These are phyloP conservation scores for Pueraria montana DNA, from an alignment of 306 rosid genomes.

Conservation along the genomic window DNA sequence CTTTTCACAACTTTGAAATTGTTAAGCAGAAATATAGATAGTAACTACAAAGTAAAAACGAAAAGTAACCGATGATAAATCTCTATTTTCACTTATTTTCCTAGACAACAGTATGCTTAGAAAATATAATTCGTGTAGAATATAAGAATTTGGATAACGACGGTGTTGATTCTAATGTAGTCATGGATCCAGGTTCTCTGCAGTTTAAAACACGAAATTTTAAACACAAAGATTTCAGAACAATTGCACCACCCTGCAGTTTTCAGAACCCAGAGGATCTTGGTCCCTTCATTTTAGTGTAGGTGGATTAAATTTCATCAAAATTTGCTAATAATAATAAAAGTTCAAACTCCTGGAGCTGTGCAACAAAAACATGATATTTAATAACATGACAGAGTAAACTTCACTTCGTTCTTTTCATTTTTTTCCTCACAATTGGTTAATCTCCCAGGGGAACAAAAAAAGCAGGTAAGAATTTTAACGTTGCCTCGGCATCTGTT, in stretches of 20 bases:
- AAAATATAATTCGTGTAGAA: not conserved
- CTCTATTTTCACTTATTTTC: not conserved
- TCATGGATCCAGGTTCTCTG: not conserved
- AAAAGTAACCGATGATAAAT: too few relatives aligned
- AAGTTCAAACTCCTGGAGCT: not conserved
- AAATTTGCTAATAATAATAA: not conserved
- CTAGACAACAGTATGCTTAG: too few relatives aligned
- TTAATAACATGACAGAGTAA: constrained; percentile 6
- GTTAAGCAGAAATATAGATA: not conserved
- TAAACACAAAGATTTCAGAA: not conserved
- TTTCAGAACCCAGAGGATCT: not conserved
- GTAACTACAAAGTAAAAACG: not conserved
- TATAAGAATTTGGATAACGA: not conserved
- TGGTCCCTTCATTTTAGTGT: not conserved
- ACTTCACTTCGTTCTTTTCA: not conserved
- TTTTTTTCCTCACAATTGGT: not conserved
- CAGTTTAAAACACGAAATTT: not conserved
- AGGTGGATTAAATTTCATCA: not conserved
- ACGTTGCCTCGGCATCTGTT: constrained; percentile 33
- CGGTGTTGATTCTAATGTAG: not conserved
- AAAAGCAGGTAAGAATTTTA: constrained; percentile 16
- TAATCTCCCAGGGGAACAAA: constrained; percentile 9
- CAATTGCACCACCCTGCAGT: not conserved
- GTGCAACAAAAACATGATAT: not conserved
- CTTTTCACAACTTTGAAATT: not conserved